These are phyloP conservation scores for Chamaecrista fasciculata DNA, from an alignment of 306 rosid species.

Conservation along the genomic window DNA sequence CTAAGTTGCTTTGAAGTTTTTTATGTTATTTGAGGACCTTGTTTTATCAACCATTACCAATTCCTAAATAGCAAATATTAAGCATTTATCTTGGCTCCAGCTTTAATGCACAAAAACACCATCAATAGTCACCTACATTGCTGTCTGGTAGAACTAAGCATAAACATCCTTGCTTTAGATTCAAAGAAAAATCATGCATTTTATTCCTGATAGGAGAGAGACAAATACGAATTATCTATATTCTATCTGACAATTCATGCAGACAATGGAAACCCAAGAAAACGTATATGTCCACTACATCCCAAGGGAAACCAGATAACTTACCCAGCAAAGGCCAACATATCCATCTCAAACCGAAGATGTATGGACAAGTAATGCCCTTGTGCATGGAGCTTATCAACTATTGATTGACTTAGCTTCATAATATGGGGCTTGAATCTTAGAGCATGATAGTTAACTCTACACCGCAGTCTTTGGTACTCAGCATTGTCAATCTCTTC, in stretches of 20 bases:
- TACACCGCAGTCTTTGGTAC: constrained; percentile 94
- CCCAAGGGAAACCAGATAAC: constrained; percentile 24
- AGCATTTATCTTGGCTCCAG: not conserved
- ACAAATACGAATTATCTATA: too few relatives aligned
- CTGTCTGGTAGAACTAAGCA: constrained; percentile 19
- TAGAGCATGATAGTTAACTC: constrained; percentile 94
- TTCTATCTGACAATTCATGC: not conserved
- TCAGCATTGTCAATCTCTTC: constrained; percentile 92
- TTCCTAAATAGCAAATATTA: not conserved
- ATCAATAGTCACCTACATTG: not conserved
- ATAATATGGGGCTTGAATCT: constrained; percentile 89
- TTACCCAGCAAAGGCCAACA: constrained; percentile 99
- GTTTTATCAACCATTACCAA: not conserved
- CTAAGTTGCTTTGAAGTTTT: not conserved
- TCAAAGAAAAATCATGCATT: constrained; percentile 22
- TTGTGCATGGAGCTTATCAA: constrained; percentile 85
- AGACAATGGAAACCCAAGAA: constrained; percentile 18
- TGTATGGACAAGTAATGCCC: constrained; percentile 96
- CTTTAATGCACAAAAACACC: not conserved
- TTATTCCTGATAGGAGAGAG: too few relatives aligned
- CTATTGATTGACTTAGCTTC: constrained; percentile 85
- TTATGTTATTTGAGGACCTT: not conserved
- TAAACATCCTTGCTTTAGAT: constrained; percentile 9
- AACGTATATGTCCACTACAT: constrained; percentile 19
- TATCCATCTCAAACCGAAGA: constrained; percentile 99